phyloP scores from a whole-genome alignment of 2,329 filamentous ascomycete species.

The Parastagonospora avenae region DNA sequence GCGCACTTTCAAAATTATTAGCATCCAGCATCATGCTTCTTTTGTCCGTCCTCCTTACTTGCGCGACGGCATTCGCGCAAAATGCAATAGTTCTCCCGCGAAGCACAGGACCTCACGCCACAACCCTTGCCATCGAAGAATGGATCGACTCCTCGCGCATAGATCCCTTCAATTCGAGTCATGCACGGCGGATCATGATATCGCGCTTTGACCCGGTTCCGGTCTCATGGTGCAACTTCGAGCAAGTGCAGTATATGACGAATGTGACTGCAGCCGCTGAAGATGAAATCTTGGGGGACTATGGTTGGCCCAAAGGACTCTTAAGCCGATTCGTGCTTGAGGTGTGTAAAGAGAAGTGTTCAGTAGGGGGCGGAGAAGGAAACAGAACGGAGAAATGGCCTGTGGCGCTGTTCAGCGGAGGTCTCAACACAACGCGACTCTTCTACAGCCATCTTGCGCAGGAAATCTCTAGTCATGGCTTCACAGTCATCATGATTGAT shows the following conservation, averaged over 20 bases:
- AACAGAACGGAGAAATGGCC: slow-evolving; percentile 4
- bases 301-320: neutral
- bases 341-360: slow-evolving; percentile 5
- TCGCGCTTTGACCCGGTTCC: slow-evolving; percentile 21
- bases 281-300: slow-evolving; percentile 15
- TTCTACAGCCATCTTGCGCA: slow-evolving; percentile 50
- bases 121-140: slow-evolving; percentile 8
- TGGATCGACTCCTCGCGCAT: slow-evolving; percentile 14
- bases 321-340: neutral
- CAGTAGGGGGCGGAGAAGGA: neutral
- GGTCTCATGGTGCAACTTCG: slow-evolving; percentile 6
- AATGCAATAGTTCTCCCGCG: neutral
- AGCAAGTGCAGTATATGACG: slow-evolving; percentile 13
- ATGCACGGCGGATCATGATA: slow-evolving; percentile 21
- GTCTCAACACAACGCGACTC: slow-evolving; percentile 49
- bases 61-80: neutral
- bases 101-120: slow-evolving; percentile 4
- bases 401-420: slow-evolving; percentile 51
- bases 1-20: too few species aligned
- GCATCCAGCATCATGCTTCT: too few species aligned
- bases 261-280: slow-evolving; percentile 8
- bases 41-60: too few species aligned
- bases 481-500: slow-evolving; percentile 54
- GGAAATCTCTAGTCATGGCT: slow-evolving; percentile 54
- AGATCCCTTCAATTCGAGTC: slow-evolving; percentile 17